A percentile compares a stretch with the other conserved stretches of the same genome.
Evolutionary conservation across 345 rosid genomes (phyloP).

Genomic region (Lepidium didymum): DNA sequence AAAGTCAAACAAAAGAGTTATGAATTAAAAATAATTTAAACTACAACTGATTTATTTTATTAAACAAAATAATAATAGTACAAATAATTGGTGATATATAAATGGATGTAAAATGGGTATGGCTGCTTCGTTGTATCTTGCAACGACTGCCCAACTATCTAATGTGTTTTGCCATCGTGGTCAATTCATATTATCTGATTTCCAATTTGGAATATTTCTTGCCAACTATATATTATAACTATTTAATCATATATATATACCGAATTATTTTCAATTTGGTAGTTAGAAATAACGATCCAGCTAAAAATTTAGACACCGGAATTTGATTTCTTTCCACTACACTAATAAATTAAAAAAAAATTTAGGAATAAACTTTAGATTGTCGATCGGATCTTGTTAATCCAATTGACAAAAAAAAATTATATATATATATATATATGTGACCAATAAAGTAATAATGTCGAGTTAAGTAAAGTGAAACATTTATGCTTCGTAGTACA

Average conservation of each 20-base stretch:
- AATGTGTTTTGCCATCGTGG: constrained; percentile 27
- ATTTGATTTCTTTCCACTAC: no score
- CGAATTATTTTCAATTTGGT: no score
- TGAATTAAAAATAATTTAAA: not conserved
- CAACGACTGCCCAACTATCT: constrained; percentile 29
- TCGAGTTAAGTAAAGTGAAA: not conserved
- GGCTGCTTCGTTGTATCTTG: constrained; percentile 26
- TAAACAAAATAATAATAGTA: not conserved
- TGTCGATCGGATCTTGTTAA: no score
- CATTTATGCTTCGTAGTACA: not conserved
- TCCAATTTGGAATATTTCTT: no score
- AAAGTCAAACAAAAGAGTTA: constrained; percentile 10
- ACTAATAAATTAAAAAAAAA: no score
- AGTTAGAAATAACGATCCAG: no score
- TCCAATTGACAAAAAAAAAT: no score
- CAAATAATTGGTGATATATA: constrained; percentile 7
- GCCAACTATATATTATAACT: not conserved
- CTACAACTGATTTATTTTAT: not conserved
- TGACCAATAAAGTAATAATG: not conserved
- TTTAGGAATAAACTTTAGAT: no score
- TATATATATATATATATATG: not conserved
- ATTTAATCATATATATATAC: not conserved
- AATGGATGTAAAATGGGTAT: not conserved
- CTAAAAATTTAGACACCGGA: no score
- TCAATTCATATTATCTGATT: constrained; percentile 28